Percentiles rank a stretch among this genome's conserved stretches.
phyloP scores from a whole-genome alignment of 345 rosid species.

The Capsella bursapastoris region DNA sequence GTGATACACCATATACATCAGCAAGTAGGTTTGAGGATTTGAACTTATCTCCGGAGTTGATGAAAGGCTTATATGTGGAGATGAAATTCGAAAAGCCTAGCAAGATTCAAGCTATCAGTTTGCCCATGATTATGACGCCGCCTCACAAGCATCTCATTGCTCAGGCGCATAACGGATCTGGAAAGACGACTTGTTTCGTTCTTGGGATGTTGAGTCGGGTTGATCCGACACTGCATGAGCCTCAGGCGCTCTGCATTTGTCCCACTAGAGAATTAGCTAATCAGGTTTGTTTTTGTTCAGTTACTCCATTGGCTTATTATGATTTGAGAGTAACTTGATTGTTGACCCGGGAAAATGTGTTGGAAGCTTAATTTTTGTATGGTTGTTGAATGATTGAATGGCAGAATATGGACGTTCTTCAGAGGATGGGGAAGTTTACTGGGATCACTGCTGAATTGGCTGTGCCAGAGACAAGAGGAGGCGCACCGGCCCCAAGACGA shows the following conservation, averaged over 20 bases:
- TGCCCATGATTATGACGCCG: slow-evolving; percentile 93
- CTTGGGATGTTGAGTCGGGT: slow-evolving; percentile 95
- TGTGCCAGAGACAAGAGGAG: slow-evolving; percentile 63
- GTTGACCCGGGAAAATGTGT: background rate
- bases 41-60: slow-evolving; percentile 70
- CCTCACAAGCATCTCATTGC: slow-evolving; percentile 86
- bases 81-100: slow-evolving; percentile 96
- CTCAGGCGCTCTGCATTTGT: slow-evolving; percentile 96
- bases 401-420: slow-evolving; percentile 92
- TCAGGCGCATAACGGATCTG: slow-evolving; percentile 97
- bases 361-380: background rate
- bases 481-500: slow-evolving; percentile 47
- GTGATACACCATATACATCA: slow-evolving; percentile 85
- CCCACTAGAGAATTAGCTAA: slow-evolving; percentile 93
- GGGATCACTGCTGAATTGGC: slow-evolving; percentile 78
- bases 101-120: slow-evolving; percentile 88
- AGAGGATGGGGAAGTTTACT: slow-evolving; percentile 89
- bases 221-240: slow-evolving; percentile 56
- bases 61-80: slow-evolving; percentile 89
- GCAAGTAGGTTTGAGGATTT: slow-evolving; percentile 83
- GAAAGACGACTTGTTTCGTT: slow-evolving; percentile 95
- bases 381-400: slow-evolving; percentile 29
- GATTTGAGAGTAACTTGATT: slow-evolving; percentile 5
- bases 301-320: background rate
- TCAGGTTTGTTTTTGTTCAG: slow-evolving; percentile 60